Percentiles rank a stretch among this genome's conserved stretches.
Conservation (phyloP, 1,284 basidiomycete species). For the Rhodotorula sp. region DNA sequence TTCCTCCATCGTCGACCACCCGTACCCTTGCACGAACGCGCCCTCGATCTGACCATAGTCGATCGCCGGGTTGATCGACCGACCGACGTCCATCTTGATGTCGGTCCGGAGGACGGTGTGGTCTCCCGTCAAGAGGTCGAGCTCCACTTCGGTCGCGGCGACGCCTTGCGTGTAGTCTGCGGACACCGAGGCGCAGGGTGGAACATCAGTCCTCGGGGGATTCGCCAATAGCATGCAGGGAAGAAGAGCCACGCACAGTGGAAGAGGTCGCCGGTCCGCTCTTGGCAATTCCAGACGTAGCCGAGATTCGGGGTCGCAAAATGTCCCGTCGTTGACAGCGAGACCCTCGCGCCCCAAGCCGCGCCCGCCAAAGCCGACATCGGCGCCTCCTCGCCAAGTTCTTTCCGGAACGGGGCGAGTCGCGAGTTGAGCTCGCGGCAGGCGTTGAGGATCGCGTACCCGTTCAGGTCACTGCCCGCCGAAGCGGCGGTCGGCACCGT, state of each 20-base stretch:
- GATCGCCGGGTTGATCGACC: conserved; percentile 50
- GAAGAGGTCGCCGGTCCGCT: conserved; percentile 44
- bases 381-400: conserved; percentile 39
- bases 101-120: conserved; percentile 45
- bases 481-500: conserved; percentile 46
- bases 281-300: conserved; percentile 46
- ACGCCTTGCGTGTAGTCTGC: conserved; percentile 41
- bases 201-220: rapidly evolving
- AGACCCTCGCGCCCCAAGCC: conserved; percentile 49
- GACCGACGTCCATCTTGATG: conserved; percentile 49
- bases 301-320: conserved; percentile 49
- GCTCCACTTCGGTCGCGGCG: conserved; percentile 49
- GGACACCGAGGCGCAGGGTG: conserved; percentile 3
- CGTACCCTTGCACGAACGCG: conserved; percentile 40
- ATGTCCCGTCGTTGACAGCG: conserved; percentile 48
- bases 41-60: conserved; percentile 50
- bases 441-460: conserved; percentile 48
- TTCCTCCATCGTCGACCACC: conserved; percentile 50
- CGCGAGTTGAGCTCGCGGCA: conserved; percentile 50
- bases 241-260: too few species aligned
- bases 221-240: background rate
- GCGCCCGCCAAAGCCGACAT: conserved; percentile 46
- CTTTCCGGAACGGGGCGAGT: conserved; percentile 42
- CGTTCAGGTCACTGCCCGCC: conserved; percentile 45
- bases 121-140: conserved; percentile 50